Evolutionary conservation across 805 yeast genomes (phyloP).

Genomic region (Wickerhamiella dianesei): DNA sequence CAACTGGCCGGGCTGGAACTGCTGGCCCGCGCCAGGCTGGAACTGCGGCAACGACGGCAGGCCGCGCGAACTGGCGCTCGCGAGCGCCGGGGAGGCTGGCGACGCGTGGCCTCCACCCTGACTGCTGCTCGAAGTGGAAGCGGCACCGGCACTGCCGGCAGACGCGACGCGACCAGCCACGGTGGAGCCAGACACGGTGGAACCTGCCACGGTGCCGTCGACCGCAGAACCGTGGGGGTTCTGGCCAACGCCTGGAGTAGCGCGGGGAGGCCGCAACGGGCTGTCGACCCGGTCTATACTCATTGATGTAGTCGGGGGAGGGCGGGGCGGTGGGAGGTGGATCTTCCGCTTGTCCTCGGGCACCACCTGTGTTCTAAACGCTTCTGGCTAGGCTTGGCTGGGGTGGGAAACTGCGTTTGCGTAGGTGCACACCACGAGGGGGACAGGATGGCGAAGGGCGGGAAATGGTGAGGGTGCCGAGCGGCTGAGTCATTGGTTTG

Average conservation of each 20-base stretch:
- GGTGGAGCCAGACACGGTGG: not conserved
- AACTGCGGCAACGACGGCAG: not conserved
- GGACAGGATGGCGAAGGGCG: not conserved
- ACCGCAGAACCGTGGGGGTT: not conserved
- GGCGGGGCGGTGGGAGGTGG: not conserved
- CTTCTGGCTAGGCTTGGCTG: not conserved
- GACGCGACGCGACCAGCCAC: not conserved
- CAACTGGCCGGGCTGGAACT: not conserved
- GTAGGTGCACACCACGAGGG: not conserved
- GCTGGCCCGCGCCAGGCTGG: not conserved
- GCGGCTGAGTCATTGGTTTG: not conserved
- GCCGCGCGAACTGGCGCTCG: not conserved
- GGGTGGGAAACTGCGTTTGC: not conserved
- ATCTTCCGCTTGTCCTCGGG: not conserved
- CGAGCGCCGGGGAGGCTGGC: not conserved
- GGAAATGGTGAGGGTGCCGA: not conserved
- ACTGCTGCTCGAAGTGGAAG: not conserved
- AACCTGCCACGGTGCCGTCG: not conserved
- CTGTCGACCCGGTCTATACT: not conserved
- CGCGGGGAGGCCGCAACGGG: not conserved
- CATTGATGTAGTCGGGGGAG: not conserved
- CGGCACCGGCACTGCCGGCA: not conserved
- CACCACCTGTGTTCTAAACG: not conserved
- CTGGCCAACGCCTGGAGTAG: not conserved
- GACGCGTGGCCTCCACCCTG: not conserved